These are phyloP conservation scores for Dactylonectria estremocensis DNA, from an alignment of 2,329 filamentous ascomycete species.

Conservation along the genomic window DNA sequence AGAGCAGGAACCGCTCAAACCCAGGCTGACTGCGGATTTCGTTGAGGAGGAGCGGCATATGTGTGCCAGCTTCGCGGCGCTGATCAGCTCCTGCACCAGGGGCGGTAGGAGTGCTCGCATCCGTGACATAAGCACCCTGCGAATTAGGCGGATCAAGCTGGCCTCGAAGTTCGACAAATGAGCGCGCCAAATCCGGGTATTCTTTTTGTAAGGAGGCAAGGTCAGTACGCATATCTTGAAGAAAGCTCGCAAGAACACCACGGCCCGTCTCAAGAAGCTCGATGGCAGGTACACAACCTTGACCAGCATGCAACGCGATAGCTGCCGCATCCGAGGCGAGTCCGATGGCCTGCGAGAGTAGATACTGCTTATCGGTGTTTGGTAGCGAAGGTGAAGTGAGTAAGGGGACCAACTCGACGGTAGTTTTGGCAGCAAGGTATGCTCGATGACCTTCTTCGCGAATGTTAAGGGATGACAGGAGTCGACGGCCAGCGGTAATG, in stretches of 20 bases:
- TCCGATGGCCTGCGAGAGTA: background rate
- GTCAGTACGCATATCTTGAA: background rate
- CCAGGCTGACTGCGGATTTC: background rate
- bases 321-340: slow-evolving; percentile 1
- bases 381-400: background rate
- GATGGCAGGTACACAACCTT: background rate
- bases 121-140: background rate
- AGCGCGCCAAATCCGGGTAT: background rate
- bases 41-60: background rate
- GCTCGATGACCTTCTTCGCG: background rate
- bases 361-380: background rate
- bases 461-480: background rate
- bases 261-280: background rate
- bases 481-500: background rate
- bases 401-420: background rate
- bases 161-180: background rate
- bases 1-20: background rate
- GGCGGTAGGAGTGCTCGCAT: no score
- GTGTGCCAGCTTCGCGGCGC: background rate
- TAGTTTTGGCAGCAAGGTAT: background rate
- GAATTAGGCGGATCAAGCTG: background rate
- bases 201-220: background rate
- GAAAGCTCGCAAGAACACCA: slow-evolving; percentile 6
- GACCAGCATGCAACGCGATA: background rate
- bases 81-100: background rate